These are phyloP conservation scores for Tuber borchii DNA, from an alignment of 495 filamentous ascomycete species.

Conservation along the genomic window DNA sequence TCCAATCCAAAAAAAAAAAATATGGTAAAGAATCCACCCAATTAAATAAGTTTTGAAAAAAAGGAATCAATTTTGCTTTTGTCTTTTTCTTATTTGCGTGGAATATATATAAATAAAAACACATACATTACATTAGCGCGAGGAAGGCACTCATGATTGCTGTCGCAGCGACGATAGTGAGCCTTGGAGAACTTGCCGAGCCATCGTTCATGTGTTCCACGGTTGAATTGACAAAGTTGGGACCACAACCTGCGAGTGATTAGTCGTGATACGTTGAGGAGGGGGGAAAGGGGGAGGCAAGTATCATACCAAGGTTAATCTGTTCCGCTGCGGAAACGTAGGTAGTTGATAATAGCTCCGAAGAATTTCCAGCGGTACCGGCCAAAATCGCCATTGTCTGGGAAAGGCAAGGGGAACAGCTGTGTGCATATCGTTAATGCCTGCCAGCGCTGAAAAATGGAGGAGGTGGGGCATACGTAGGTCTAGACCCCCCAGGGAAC, in stretches of 20 bases:
- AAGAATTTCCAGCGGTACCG: constrained; percentile 53
- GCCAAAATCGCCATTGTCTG: constrained; percentile 66
- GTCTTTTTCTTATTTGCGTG: not conserved
- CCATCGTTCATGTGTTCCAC: constrained; percentile 6
- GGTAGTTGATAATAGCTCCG: constrained; percentile 52
- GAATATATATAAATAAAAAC: not conserved
- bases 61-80: not conserved
- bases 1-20: not conserved
- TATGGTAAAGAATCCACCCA: not conserved
- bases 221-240: constrained; percentile 27
- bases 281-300: not conserved
- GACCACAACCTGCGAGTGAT: constrained; percentile 24
- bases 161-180: not conserved
- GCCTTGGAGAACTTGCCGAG: not conserved
- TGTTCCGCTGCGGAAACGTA: constrained; percentile 60
- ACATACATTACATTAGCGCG: not conserved
- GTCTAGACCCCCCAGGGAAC: constrained; percentile 56
- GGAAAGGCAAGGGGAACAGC: constrained; percentile 61
- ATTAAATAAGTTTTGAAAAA: not conserved
- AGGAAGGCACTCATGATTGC: not conserved
- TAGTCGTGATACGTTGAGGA: constrained; percentile 4
- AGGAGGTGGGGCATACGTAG: constrained; percentile 45
- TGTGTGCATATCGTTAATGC: constrained; percentile 18
- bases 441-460: not conserved
- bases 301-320: constrained; percentile 49